These are phyloP conservation scores for Sungouiella blattae DNA, from an alignment of 805 yeast genomes.

Conservation along the genomic window DNA sequence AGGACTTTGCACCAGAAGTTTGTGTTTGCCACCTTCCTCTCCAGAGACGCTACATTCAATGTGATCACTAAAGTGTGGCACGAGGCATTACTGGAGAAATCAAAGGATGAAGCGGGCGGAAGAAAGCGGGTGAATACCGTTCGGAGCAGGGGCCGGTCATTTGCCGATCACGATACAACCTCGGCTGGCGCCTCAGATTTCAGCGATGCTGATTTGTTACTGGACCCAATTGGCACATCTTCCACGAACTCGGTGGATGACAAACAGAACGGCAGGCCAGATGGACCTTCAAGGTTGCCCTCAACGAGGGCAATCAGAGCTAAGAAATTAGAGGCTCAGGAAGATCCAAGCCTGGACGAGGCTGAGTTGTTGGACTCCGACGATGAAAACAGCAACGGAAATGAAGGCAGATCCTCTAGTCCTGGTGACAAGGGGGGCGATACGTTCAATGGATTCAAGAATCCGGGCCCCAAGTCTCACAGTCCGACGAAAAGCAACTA, in stretches of 20 bases:
- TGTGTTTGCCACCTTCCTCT: conserved; percentile 61
- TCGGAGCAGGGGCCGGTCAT: background rate
- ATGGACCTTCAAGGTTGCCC: background rate
- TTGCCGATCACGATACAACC: background rate
- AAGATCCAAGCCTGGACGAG: background rate
- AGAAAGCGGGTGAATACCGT: background rate
- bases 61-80: conserved; percentile 62
- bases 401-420: background rate
- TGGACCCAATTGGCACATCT: background rate
- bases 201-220: background rate
- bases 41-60: conserved; percentile 53
- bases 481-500: conserved; percentile 50
- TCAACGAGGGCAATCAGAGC: no score
- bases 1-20: conserved; percentile 61
- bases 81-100: conserved; percentile 27
- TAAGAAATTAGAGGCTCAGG: background rate
- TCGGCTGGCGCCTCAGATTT: background rate
- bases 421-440: background rate
- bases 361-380: background rate
- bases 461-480: conserved; percentile 66
- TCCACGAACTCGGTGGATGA: background rate
- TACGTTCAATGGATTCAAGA: conserved; percentile 18
- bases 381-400: background rate
- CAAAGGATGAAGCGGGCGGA: background rate
- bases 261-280: no score